phyloP scores from a whole-genome alignment of 2,329 filamentous ascomycete genomes.

The Sporothrix luriei region DNA sequence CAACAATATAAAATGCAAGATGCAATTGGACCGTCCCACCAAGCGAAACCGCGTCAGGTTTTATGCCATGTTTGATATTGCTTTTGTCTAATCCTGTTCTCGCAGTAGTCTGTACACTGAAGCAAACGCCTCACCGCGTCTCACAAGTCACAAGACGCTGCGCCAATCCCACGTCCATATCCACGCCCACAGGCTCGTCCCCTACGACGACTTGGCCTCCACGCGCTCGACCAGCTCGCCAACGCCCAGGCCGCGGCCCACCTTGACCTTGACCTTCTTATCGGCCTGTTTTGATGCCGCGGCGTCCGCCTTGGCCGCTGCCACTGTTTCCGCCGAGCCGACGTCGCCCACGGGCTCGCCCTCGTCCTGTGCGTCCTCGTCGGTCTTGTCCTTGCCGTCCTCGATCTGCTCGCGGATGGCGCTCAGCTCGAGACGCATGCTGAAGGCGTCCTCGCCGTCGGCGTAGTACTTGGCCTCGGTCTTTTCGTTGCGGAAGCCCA shows the following conservation, averaged over 20 bases:
- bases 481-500: conserved; percentile 86
- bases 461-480: conserved; percentile 91
- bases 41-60: neutral
- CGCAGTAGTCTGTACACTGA: neutral
- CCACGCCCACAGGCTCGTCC: neutral
- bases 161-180: no score
- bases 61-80: neutral
- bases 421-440: conserved; percentile 85
- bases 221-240: conserved; percentile 74
- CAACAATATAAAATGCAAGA: no score
- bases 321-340: conserved; percentile 51
- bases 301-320: conserved; percentile 34
- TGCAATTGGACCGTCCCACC: no score
- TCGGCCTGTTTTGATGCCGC: conserved; percentile 46
- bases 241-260: conserved; percentile 78
- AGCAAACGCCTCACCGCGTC: neutral
- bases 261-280: conserved; percentile 80
- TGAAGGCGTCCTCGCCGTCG: conserved; percentile 93
- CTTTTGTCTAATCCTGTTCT: conserved; percentile 21
- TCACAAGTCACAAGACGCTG: no score
- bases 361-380: conserved; percentile 57
- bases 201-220: conserved; percentile 52
- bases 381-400: conserved; percentile 37
- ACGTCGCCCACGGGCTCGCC: conserved; percentile 70
- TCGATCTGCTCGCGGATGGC: conserved; percentile 56